Conservation (phyloP, 2,329 filamentous ascomycete species). For the Penicillium sp. region DNA sequence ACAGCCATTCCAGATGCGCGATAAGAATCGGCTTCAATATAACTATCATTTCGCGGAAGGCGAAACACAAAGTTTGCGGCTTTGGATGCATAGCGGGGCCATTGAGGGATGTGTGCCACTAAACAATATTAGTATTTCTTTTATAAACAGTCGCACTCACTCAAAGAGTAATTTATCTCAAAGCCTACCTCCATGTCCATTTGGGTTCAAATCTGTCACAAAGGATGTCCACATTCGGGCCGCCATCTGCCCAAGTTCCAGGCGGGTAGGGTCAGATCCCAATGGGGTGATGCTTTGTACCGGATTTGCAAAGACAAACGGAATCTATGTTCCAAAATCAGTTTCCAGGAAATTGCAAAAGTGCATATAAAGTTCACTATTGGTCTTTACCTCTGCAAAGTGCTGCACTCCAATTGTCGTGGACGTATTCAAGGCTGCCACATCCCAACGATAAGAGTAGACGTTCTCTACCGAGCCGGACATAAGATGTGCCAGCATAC, state of each 20-base stretch:
- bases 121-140: neutral
- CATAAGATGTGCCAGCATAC: slow-evolving; percentile 33
- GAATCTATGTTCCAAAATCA: slow-evolving; percentile 27
- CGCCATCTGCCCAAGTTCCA: slow-evolving; percentile 33
- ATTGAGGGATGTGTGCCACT: slow-evolving; percentile 28
- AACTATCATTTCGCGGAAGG: slow-evolving; percentile 29
- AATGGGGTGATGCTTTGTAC: slow-evolving; percentile 33
- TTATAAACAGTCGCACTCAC: neutral
- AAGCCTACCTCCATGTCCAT: slow-evolving; percentile 32
- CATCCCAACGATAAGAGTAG: slow-evolving; percentile 37
- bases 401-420: slow-evolving; percentile 34
- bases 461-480: slow-evolving; percentile 21
- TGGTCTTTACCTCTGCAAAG: slow-evolving; percentile 32
- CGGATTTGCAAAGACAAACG: slow-evolving; percentile 38
- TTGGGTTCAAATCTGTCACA: slow-evolving; percentile 32
- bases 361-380: too few species aligned
- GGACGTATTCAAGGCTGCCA: slow-evolving; percentile 31
- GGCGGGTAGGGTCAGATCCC: slow-evolving; percentile 28
- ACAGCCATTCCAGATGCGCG: slow-evolving; percentile 31
- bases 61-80: slow-evolving; percentile 34
- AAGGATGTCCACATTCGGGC: slow-evolving; percentile 40
- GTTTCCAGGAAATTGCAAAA: neutral
- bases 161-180: neutral
- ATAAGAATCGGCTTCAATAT: slow-evolving; percentile 33
- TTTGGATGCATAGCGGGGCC: slow-evolving; percentile 27